Evolutionary conservation across 2,329 filamentous ascomycete species (phyloP), one percentile per base, ranked within the genome.

Genomic region (Tolypocladium tropicale): DNA sequence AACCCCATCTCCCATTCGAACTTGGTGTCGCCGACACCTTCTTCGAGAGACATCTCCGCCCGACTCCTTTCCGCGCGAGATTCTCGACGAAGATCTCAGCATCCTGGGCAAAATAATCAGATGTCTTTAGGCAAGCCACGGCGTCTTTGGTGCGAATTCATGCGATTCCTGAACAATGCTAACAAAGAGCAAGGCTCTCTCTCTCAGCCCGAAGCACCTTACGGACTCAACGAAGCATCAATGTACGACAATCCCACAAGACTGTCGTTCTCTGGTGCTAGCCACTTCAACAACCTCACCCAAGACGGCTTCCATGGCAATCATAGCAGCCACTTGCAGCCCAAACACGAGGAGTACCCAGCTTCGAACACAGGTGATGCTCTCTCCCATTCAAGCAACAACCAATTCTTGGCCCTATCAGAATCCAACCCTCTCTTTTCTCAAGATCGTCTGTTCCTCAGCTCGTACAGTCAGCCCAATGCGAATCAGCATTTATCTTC

Each of bases 1-100:
- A 70, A 70, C 43, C 61, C 73, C 18, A 65, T 68, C 37, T 67
- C 72, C 11, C 72, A 74, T 53, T 68, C 73, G 18, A 75, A 71
- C 56, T 60, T 74, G 34, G 63, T 64, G 43, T 72, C 70, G n/a
- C 70, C 70, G 6, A 70, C 69, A 10, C 69, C 67, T 14, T 59
- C 63, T 10, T 60, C 65, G 1, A 64, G 65, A 59, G 67, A 69
- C 37, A 39, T 67, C 6, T 60, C 64, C 25, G 48, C 63, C 43
- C 64, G 65, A 28, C 58, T 64, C 2, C 63, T 66, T 25, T 54
- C 61, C 16, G 28, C 55, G 37, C 63, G 67, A 55, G 67, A 68
- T 11, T 48, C 58, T 30, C 55, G 53, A n/a, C 61, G 58, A 25
- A 60, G 66, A 49, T 48, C 58, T 21, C 63, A 64, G 28, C 59